A percentile compares a stretch with the other conserved stretches of the same genome.
Evolutionary conservation across 306 rosid species (phyloP).

Genomic region (Begonia peltatifolia): DNA sequence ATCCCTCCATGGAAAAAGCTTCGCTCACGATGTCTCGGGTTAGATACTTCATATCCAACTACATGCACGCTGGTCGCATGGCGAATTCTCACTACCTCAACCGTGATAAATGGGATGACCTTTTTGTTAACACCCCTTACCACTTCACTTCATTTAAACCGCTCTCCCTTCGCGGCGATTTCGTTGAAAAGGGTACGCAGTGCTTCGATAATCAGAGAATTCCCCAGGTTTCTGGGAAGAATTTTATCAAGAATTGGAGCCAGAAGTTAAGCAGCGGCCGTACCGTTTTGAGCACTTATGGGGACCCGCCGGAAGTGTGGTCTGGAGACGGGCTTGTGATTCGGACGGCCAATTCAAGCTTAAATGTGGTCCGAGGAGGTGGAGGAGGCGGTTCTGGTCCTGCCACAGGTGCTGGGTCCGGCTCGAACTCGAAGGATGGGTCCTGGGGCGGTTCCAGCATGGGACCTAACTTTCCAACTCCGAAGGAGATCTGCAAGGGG

Average conservation of each 20-base stretch:
- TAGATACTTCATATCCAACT: constrained; percentile 33
- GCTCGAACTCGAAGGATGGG: constrained; percentile 44
- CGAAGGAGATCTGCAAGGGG: constrained; percentile 81
- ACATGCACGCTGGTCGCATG: constrained; percentile 28
- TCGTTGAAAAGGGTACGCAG: constrained; percentile 20
- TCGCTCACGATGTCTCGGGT: constrained; percentile 36
- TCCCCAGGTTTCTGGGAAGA: background rate
- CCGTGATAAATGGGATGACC: constrained; percentile 29
- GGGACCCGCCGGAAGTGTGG: constrained; percentile 94
- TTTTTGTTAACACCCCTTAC: constrained; percentile 32
- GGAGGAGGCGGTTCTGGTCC: constrained; percentile 30
- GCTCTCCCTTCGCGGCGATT: constrained; percentile 44
- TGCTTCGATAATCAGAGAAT: constrained; percentile 9
- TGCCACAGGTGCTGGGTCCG: constrained; percentile 50
- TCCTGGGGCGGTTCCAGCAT: constrained; percentile 83
- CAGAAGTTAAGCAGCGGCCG: constrained; percentile 13
- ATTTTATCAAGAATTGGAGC: constrained; percentile 13
- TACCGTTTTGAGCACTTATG: constrained; percentile 24
- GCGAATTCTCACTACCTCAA: constrained; percentile 26
- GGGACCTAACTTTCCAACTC: constrained; percentile 77
- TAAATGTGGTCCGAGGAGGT: constrained; percentile 37
- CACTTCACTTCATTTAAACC: constrained; percentile 70
- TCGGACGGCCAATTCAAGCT: constrained; percentile 29
- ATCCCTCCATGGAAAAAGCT: constrained; percentile 42
- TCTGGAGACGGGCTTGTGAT: constrained; percentile 78